Percentiles rank a stretch among this genome's conserved stretches.
phyloP scores from a whole-genome alignment of 1,284 basidiomycete species.

The Boletus austroedulis region DNA sequence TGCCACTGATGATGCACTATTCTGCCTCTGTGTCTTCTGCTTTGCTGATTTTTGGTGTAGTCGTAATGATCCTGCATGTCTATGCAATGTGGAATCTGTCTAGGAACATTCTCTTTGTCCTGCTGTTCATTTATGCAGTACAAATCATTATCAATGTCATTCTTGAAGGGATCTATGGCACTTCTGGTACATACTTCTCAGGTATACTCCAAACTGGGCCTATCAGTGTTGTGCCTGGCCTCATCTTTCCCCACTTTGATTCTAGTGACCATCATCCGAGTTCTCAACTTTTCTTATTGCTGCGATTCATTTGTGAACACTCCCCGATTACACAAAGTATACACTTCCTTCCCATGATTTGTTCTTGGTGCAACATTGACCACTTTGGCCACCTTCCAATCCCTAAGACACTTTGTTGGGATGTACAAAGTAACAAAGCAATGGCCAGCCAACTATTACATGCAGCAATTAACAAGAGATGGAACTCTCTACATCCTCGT shows the following conservation, averaged over 20 bases:
- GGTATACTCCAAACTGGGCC: no score
- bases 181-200: no score
- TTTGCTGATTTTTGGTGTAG: neutral
- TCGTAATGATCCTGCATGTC: constrained; percentile 15
- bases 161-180: no score
- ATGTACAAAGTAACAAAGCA: no score
- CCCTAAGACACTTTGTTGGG: no score
- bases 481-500: neutral
- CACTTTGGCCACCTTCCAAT: no score
- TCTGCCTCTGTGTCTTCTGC: neutral
- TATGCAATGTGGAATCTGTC: no score
- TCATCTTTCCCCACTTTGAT: neutral
- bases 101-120: no score
- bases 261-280: neutral
- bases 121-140: no score
- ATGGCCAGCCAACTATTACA: neutral
- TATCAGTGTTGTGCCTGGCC: neutral
- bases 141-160: no score
- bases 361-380: neutral
- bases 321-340: neutral
- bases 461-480: neutral
- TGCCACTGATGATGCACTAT: constrained; percentile 6
- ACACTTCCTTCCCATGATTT: neutral
- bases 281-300: neutral
- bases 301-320: neutral